Conservation (phyloP, 2,329 filamentous ascomycete genomes). For the Esteya vermicola region DNA sequence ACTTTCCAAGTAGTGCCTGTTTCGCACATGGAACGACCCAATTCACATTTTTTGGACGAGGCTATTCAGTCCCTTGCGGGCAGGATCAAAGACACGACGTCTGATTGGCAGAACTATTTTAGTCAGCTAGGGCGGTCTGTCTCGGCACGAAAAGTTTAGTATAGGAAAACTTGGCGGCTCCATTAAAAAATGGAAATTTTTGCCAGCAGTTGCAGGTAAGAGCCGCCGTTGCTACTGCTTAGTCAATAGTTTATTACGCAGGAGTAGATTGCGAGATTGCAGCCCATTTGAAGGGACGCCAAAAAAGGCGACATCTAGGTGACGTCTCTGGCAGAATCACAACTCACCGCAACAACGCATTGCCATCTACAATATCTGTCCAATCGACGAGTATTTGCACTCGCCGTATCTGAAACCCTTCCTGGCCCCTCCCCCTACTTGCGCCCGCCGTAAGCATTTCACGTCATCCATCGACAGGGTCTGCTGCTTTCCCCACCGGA, state of each 20-base stretch:
- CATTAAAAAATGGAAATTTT: constrained; percentile 1
- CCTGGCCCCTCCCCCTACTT: too few species aligned
- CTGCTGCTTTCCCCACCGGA: too few species aligned
- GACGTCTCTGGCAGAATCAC: background rate
- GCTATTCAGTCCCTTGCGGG: background rate
- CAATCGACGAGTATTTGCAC: too few species aligned
- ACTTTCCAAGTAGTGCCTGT: too few species aligned
- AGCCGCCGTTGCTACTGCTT: background rate
- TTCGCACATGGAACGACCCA: background rate
- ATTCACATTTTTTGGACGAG: background rate
- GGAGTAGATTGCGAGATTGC: too few species aligned
- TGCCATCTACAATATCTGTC: too few species aligned
- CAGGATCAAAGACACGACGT: background rate
- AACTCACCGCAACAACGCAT: background rate
- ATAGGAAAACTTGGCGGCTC: background rate
- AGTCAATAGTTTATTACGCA: background rate
- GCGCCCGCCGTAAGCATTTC: too few species aligned
- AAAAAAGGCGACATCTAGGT: background rate
- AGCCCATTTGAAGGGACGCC: background rate
- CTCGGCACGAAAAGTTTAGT: background rate
- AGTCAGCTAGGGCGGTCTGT: background rate
- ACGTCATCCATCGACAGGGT: too few species aligned
- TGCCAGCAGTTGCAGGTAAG: background rate
- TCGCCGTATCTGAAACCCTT: too few species aligned
- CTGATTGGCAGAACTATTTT: background rate